Conservation (phyloP, 1,284 basidiomycete genomes). For the Sporisorium iseilematis-ciliati region DNA sequence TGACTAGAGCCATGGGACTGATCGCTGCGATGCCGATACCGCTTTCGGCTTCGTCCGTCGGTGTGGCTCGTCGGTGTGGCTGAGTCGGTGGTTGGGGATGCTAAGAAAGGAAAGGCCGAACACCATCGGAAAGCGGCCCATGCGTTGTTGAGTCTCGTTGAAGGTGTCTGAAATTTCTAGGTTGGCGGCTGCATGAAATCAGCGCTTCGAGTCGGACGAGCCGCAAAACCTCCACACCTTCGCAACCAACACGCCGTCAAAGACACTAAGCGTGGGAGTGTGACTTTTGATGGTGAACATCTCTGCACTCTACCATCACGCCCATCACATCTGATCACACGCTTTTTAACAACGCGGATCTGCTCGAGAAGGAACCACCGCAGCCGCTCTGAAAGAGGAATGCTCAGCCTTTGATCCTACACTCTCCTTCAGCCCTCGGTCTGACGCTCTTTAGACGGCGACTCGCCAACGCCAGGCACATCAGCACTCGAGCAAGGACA, state of each 20-base stretch:
- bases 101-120: not conserved
- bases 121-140: slow-evolving; percentile 1
- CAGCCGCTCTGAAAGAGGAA: slow-evolving; percentile 7
- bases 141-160: not conserved
- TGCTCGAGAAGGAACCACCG: not conserved
- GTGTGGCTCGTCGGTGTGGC: not conserved
- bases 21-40: too few species aligned
- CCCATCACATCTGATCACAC: not conserved
- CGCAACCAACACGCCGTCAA: not conserved
- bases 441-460: not conserved
- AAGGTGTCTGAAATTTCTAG: not conserved
- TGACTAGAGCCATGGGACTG: not conserved
- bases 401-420: not conserved
- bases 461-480: not conserved
- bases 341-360: not conserved
- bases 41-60: not conserved
- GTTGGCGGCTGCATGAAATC: not conserved
- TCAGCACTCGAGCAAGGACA: slow-evolving; percentile 16
- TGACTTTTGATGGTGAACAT: not conserved
- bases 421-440: too few species aligned
- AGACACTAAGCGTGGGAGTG: not conserved
- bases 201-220: slow-evolving; percentile 10
- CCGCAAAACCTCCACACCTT: slow-evolving; percentile 16
- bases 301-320: not conserved
- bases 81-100: not conserved